A percentile compares a stretch with the other conserved stretches of the same genome.
These are phyloP conservation scores for Phytophthora cactorum DNA, from an alignment of 352 stramenopile species.

Conservation along the genomic window DNA sequence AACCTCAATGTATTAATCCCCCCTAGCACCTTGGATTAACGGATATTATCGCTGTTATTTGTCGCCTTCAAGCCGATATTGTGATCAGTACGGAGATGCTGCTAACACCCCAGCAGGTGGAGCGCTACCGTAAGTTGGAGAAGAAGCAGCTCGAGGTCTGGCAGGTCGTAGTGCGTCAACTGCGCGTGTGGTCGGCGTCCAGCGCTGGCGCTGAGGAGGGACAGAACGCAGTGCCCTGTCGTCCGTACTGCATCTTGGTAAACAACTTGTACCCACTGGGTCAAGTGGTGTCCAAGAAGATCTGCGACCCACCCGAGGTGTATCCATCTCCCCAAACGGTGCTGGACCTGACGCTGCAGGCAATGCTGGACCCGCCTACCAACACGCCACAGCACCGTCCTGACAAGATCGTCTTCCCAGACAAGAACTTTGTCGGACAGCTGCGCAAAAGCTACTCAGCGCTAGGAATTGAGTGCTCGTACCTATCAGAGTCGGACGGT, in stretches of 20 bases:
- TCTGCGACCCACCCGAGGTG: constrained; percentile 80
- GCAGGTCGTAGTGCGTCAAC: constrained; percentile 87
- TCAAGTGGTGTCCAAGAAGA: constrained; percentile 88
- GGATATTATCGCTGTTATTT: constrained; percentile 1
- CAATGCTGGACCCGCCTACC: constrained; percentile 79
- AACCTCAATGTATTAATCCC: constrained; percentile 5
- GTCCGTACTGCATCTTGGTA: constrained; percentile 86
- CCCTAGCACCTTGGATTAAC: not conserved
- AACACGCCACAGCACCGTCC: constrained; percentile 80
- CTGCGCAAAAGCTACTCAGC: constrained; percentile 79
- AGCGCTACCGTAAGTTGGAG: constrained; percentile 75
- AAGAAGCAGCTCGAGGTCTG: constrained; percentile 87
- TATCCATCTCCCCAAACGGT: constrained; percentile 77
- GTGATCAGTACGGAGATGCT: constrained; percentile 80
- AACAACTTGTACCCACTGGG: constrained; percentile 89
- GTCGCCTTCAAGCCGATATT: constrained; percentile 61
- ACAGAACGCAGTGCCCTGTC: constrained; percentile 68
- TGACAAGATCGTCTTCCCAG: constrained; percentile 87
- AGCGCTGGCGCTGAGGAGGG: constrained; percentile 63
- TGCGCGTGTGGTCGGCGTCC: constrained; percentile 88
- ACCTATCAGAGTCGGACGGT: constrained; percentile 84
- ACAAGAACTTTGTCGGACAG: constrained; percentile 78
- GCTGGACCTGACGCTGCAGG: constrained; percentile 72
- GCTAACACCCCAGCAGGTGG: constrained; percentile 59
- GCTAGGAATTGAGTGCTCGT: constrained; percentile 86